A percentile compares a stretch with the other conserved stretches of the same genome.
phyloP scores from a whole-genome alignment of 768 basidiomycete species.

The Russula ochroleuca region DNA sequence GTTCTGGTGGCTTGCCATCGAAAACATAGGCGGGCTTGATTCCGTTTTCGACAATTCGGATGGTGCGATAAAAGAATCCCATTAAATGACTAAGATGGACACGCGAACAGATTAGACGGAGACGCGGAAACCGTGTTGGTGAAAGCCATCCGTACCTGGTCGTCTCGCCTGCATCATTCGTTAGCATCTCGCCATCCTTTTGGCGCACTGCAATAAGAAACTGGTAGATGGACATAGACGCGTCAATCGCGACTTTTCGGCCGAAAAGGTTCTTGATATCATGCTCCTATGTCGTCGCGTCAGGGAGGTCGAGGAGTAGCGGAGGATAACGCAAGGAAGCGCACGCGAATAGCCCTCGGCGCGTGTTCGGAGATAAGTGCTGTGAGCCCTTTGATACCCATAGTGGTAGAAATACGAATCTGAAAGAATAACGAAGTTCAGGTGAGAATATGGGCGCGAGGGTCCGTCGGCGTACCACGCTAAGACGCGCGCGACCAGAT shows the following conservation, averaged over 20 bases:
- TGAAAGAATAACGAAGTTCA: not conserved
- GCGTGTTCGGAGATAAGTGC: constrained; percentile 86
- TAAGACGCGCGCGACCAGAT: not conserved
- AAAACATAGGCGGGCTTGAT: constrained; percentile 98
- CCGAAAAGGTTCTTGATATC: constrained; percentile 98
- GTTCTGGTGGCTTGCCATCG: constrained; percentile 95
- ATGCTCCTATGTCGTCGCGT: constrained; percentile 53
- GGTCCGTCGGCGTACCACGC: too few relatives aligned
- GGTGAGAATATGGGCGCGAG: not conserved
- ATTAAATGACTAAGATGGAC: constrained; percentile 69
- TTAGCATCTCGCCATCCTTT: constrained; percentile 93
- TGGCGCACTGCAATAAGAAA: constrained; percentile 98
- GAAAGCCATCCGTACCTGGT: constrained; percentile 53
- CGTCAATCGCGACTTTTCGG: constrained; percentile 97
- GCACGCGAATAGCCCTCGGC: constrained; percentile 65
- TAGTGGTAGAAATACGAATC: constrained; percentile 30
- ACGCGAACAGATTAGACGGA: not conserved
- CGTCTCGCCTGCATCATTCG: constrained; percentile 96
- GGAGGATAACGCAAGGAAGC: constrained; percentile 1
- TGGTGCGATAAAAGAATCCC: constrained; percentile 98
- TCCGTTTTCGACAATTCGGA: constrained; percentile 97
- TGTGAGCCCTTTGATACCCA: constrained; percentile 97
- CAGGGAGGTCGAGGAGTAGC: not conserved
- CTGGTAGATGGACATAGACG: constrained; percentile 95
- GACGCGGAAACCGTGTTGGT: not conserved